Conservation (phyloP, 2,329 filamentous ascomycete genomes). For the Tolypocladium nubicola region DNA sequence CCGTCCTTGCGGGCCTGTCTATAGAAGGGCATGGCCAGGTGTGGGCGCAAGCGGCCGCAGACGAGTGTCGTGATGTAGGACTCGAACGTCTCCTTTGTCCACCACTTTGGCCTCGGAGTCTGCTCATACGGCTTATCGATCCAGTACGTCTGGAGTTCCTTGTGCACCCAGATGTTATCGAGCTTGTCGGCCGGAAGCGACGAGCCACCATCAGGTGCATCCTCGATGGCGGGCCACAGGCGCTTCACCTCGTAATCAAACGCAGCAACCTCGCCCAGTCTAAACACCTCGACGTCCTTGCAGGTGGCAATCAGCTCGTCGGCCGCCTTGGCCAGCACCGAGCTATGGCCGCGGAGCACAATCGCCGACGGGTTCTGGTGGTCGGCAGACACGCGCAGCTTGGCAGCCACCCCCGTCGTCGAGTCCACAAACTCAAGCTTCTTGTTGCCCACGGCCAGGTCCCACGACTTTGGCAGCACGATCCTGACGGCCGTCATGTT, state of each 20-base stretch:
- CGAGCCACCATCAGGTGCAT: conserved; percentile 13
- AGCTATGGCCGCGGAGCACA: conserved; percentile 20
- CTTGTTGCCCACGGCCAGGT: conserved; percentile 21
- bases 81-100: conserved; percentile 31
- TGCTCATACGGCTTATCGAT: conserved; percentile 24
- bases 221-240: conserved; percentile 24
- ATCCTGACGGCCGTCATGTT: conserved; percentile 26
- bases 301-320: conserved; percentile 21
- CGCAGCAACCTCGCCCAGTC: conserved; percentile 23
- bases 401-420: conserved; percentile 19
- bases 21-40: conserved; percentile 24
- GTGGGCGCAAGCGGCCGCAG: conserved; percentile 22
- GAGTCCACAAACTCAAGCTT: conserved; percentile 23
- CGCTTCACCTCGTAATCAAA: conserved; percentile 23
- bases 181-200: conserved; percentile 10
- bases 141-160: conserved; percentile 18
- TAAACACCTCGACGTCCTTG: conserved; percentile 20
- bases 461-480: conserved; percentile 21
- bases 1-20: conserved; percentile 14
- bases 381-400: conserved; percentile 22
- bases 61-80: conserved; percentile 31
- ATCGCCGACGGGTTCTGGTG: conserved; percentile 17
- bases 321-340: conserved; percentile 19
- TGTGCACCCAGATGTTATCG: conserved; percentile 23
- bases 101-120: conserved; percentile 25